These are phyloP conservation scores for Chalara sp. DNA, from an alignment of 2,329 filamentous ascomycete genomes.

Conservation along the genomic window DNA sequence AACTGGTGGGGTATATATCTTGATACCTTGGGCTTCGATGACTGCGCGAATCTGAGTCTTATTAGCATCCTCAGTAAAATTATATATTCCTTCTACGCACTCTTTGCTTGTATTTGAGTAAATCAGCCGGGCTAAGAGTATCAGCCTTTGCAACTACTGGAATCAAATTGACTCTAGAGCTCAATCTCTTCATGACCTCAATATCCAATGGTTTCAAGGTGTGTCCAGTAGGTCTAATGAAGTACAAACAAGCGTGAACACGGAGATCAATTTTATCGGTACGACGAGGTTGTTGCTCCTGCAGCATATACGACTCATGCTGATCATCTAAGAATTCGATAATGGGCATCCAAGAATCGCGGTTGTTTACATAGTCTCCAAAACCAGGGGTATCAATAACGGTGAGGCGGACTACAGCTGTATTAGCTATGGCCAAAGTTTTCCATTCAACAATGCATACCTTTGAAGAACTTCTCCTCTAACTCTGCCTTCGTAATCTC, in stretches of 20 bases:
- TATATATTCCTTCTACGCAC: conserved; percentile 45
- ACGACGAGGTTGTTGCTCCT: conserved; percentile 98
- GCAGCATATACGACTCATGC: conserved; percentile 99
- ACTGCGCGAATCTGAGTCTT: conserved; percentile 73
- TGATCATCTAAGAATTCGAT: conserved; percentile 99
- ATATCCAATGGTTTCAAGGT: conserved; percentile 98
- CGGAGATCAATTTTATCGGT: conserved; percentile 98
- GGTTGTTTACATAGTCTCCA: conserved; percentile 99
- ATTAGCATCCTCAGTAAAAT: conserved; percentile 22
- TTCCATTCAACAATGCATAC: conserved; percentile 41
- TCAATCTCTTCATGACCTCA: conserved; percentile 99
- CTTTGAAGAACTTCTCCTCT: conserved; percentile 99
- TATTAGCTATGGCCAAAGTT: conserved; percentile 12
- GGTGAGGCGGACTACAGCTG: conserved; percentile 75
- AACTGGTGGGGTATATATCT: conserved; percentile 96
- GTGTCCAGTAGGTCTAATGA: conserved; percentile 97
- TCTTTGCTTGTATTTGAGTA: conserved; percentile 91
- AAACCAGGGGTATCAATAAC: conserved; percentile 99
- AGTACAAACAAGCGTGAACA: conserved; percentile 97
- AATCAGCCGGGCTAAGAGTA: conserved; percentile 86
- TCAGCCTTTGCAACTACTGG: conserved; percentile 98
- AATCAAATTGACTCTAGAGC: conserved; percentile 96
- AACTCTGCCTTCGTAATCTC: conserved; percentile 99
- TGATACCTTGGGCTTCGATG: conserved; percentile 97
- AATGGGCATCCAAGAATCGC: conserved; percentile 99